Evolutionary conservation across 106 monocot species (phyloP).

Genomic region (Ottelia alismoides): DNA sequence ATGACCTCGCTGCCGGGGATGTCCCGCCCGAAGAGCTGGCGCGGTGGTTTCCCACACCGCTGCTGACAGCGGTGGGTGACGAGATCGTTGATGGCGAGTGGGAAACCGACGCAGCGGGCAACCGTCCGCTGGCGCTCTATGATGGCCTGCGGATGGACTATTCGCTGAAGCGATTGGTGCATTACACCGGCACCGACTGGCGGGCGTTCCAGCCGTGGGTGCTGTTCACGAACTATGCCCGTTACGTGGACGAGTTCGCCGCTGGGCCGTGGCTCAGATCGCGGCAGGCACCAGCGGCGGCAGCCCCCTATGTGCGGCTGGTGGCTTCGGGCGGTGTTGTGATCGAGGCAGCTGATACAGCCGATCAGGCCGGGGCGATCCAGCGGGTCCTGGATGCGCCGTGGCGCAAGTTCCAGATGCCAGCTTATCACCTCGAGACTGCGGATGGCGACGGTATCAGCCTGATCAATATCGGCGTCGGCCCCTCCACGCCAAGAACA

Average conservation of each 20-base stretch:
- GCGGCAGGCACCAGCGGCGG: too few species aligned
- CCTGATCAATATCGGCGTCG: too few species aligned
- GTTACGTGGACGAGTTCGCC: not conserved
- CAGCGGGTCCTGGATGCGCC: not conserved
- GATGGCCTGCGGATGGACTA: not conserved
- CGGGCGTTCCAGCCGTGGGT: not conserved
- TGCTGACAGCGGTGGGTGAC: too few species aligned
- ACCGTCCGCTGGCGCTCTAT: not conserved
- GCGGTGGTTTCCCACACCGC: too few species aligned
- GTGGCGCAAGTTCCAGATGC: not conserved
- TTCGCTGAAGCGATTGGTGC: not conserved
- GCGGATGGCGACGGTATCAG: not conserved
- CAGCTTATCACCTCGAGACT: not conserved
- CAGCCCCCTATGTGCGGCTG: not conserved
- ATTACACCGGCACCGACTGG: not conserved
- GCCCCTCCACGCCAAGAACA: too few species aligned
- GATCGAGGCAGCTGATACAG: not conserved
- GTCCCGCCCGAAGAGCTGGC: too few species aligned
- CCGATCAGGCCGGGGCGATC: not conserved
- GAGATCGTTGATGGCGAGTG: too few species aligned
- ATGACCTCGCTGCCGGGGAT: too few species aligned
- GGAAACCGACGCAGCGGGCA: too few species aligned
- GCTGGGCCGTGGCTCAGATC: not conserved
- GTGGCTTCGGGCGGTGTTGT: not conserved
- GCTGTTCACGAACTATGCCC: not conserved